phyloP scores from a whole-genome alignment of 805 yeast genomes.

The Spathaspora girioi region DNA sequence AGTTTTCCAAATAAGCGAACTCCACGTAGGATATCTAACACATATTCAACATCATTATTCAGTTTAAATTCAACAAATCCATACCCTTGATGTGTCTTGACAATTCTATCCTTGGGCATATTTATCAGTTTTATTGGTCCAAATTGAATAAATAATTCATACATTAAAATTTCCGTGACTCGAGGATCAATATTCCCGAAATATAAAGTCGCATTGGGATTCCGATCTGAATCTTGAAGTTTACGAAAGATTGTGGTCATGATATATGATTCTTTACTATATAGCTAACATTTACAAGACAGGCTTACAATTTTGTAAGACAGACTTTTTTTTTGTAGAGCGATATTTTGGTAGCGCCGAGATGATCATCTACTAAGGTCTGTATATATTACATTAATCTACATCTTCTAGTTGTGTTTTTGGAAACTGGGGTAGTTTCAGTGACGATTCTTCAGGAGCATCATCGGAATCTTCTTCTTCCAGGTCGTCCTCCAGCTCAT shows the following conservation, averaged over 20 bases:
- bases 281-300: too few species aligned
- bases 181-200: constrained; percentile 79
- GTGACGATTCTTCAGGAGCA: constrained; percentile 33
- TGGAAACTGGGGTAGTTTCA: constrained; percentile 12
- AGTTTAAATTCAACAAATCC: constrained; percentile 77
- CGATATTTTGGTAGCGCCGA: background rate
- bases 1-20: constrained; percentile 57
- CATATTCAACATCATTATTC: constrained; percentile 67
- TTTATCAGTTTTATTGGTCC: constrained; percentile 71
- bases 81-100: constrained; percentile 74
- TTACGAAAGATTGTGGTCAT: constrained; percentile 32
- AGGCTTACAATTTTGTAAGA: too few species aligned
- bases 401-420: background rate
- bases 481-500: constrained; percentile 5
- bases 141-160: constrained; percentile 81
- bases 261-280: background rate
- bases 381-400: background rate
- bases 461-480: constrained; percentile 14
- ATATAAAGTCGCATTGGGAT: constrained; percentile 64
- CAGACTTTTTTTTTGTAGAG: too few species aligned
- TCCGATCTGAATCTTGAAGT: constrained; percentile 44
- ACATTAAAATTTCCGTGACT: constrained; percentile 67
- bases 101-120: constrained; percentile 75
- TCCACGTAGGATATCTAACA: constrained; percentile 56
- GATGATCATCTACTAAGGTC: background rate